phyloP scores from a whole-genome alignment of 2,329 filamentous ascomycete species.

The Talaromyces sp. region DNA sequence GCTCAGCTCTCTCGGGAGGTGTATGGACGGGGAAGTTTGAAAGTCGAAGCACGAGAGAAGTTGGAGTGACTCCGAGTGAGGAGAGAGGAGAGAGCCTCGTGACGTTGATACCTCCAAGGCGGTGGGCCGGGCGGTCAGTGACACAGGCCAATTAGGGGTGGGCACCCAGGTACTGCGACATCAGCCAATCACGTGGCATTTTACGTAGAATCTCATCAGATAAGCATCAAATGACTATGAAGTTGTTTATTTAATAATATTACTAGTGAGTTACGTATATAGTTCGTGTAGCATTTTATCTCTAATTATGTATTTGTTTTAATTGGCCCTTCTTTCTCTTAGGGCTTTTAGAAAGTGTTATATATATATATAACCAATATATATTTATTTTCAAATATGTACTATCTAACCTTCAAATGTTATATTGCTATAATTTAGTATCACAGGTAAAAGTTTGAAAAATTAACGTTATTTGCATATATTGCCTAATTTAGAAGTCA shows the following conservation, averaged over 20 bases:
- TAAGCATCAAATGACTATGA: background rate
- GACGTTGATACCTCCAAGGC: constrained; percentile 20
- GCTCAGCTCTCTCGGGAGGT: background rate
- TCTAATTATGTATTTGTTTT: background rate
- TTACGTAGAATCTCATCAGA: background rate
- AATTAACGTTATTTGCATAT: too few relatives aligned
- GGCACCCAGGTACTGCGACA: background rate
- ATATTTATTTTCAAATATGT: too few relatives aligned
- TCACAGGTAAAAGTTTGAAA: too few relatives aligned
- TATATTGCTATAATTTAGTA: too few relatives aligned
- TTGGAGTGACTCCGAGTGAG: background rate
- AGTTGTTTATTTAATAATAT: too few relatives aligned
- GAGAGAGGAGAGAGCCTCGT: constrained; percentile 8
- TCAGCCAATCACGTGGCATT: background rate
- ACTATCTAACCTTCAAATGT: too few relatives aligned
- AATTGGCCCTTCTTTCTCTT: too few relatives aligned
- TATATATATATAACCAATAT: too few relatives aligned
- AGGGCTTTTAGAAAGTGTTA: too few relatives aligned
- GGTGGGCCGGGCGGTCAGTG: constrained; percentile 17
- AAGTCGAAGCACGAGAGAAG: background rate
- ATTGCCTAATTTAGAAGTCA: too few relatives aligned
- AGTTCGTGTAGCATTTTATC: background rate
- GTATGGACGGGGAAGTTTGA: constrained; percentile 8
- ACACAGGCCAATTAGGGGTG: background rate
- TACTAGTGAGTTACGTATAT: background rate